These are phyloP conservation scores for Aspergillus wentii DNA, from an alignment of 495 filamentous ascomycete species.

Conservation along the genomic window DNA sequence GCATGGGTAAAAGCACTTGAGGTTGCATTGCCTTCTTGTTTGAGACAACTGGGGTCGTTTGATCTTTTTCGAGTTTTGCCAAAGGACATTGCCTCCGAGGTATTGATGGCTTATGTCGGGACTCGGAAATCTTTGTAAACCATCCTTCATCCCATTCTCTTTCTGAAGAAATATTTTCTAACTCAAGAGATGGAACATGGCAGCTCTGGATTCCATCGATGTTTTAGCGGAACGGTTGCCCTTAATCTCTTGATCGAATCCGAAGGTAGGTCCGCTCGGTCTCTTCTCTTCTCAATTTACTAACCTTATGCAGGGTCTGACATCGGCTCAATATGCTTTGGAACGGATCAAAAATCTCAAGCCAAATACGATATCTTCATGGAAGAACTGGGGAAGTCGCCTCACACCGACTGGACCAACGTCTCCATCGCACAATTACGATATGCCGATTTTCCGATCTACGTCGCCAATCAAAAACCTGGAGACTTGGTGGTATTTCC, in stretches of 20 bases:
- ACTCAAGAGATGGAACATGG: too few species aligned
- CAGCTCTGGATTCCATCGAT: conserved; percentile 20
- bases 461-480: conserved; percentile 14
- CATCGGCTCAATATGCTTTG: conserved; percentile 16
- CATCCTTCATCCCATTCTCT: neutral
- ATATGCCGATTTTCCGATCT: conserved; percentile 16
- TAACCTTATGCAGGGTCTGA: conserved; percentile 6
- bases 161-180: neutral
- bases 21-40: conserved; percentile 4
- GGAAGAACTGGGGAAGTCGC: conserved; percentile 13
- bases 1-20: conserved; percentile 10
- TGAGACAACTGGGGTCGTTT: conserved; percentile 14
- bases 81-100: conserved; percentile 13
- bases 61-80: conserved; percentile 17
- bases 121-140: conserved; percentile 16
- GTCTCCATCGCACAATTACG: conserved; percentile 7
- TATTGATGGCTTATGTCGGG: conserved; percentile 19
- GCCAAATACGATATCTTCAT: conserved; percentile 14
- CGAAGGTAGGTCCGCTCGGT: conserved; percentile 7
- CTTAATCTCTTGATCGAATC: conserved; percentile 16
- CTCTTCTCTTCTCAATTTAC: neutral
- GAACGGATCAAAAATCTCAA: conserved; percentile 14
- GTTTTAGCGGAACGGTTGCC: conserved; percentile 18
- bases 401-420: conserved; percentile 21
- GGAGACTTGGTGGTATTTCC: conserved; percentile 21